phyloP scores from a whole-genome alignment of 2,329 filamentous ascomycete species.

The Teratosphaeria nubilosa region DNA sequence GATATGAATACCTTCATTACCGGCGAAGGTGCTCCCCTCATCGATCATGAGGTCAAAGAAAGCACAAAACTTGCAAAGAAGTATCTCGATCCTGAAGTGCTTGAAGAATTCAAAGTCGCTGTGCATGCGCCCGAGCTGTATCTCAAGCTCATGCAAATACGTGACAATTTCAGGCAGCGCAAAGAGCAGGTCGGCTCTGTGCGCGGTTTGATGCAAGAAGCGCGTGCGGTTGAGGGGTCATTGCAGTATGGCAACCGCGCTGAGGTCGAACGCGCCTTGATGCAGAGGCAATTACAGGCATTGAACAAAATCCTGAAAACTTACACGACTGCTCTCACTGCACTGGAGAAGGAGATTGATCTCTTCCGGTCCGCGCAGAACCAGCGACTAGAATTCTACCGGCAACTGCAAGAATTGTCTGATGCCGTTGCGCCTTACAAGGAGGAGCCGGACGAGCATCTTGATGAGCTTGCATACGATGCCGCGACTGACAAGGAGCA shows the following conservation, averaged over 20 bases:
- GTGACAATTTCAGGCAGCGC: slow-evolving; percentile 38
- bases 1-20: slow-evolving; percentile 70
- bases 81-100: slow-evolving; percentile 43
- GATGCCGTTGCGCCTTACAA: slow-evolving; percentile 73
- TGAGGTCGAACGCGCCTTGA: slow-evolving; percentile 53
- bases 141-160: slow-evolving; percentile 36
- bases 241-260: slow-evolving; percentile 51
- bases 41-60: slow-evolving; percentile 59
- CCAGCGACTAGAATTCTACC: slow-evolving; percentile 76
- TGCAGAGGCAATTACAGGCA: slow-evolving; percentile 51
- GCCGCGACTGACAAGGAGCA: slow-evolving; percentile 39
- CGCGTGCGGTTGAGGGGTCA: slow-evolving; percentile 53
- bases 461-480: slow-evolving; percentile 42
- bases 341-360: slow-evolving; percentile 61
- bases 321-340: slow-evolving; percentile 42
- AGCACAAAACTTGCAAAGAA: slow-evolving; percentile 13
- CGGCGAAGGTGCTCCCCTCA: slow-evolving; percentile 64
- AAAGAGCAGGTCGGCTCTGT: slow-evolving; percentile 53
- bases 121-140: slow-evolving; percentile 64
- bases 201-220: slow-evolving; percentile 57
- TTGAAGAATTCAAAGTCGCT: slow-evolving; percentile 30
- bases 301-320: slow-evolving; percentile 44
- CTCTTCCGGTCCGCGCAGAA: slow-evolving; percentile 74
- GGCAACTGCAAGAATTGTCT: slow-evolving; percentile 81
- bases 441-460: slow-evolving; percentile 47